phyloP scores from a whole-genome alignment of 2,329 filamentous ascomycete species.

The Diplocarpon mali region DNA sequence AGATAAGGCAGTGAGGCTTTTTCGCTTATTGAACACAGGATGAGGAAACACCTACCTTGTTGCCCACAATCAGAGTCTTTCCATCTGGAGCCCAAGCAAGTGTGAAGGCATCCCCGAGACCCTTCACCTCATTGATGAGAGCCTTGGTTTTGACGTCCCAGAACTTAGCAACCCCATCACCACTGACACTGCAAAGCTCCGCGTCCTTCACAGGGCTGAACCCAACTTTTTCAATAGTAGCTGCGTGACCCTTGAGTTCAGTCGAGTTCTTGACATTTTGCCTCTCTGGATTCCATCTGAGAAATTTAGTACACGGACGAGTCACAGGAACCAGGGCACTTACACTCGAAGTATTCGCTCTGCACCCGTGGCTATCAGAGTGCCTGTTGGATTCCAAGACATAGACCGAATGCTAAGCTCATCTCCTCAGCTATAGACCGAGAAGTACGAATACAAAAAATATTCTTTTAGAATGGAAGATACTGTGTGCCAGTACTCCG shows the following conservation, averaged over 20 bases:
- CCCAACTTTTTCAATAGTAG: conserved; percentile 61
- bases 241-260: conserved; percentile 57
- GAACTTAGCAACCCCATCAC: conserved; percentile 63
- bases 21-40: not conserved
- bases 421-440: conserved; percentile 5
- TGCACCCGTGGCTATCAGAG: conserved; percentile 69
- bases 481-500: too few species aligned
- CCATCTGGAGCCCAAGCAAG: conserved; percentile 67
- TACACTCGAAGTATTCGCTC: conserved; percentile 59
- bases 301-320: not conserved
- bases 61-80: conserved; percentile 57
- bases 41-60: conserved; percentile 46
- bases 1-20: conserved; percentile 2
- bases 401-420: conserved; percentile 59
- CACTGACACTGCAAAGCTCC: conserved; percentile 63
- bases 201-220: conserved; percentile 71
- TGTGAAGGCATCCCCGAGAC: conserved; percentile 56
- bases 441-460: too few species aligned
- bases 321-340: conserved; percentile 1
- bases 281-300: conserved; percentile 66
- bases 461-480: too few species aligned
- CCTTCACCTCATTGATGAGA: conserved; percentile 58
- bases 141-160: conserved; percentile 71
- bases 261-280: conserved; percentile 64
- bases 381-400: conserved; percentile 81